phyloP scores from a whole-genome alignment of 2,329 filamentous ascomycete species.

The Talaromyces amestolkiae region DNA sequence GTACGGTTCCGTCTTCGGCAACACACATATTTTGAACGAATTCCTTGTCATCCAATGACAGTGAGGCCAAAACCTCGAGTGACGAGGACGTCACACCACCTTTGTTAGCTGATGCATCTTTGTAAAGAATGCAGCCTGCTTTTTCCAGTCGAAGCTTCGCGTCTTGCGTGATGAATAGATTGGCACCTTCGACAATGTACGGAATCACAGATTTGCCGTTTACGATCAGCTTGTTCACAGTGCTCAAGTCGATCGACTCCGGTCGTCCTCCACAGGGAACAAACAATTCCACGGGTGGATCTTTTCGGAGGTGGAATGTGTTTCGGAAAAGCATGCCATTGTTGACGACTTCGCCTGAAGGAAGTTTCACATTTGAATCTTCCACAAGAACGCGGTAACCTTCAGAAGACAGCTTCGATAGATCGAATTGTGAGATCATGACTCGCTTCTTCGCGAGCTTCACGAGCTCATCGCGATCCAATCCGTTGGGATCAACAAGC shows the following conservation, averaged over 20 bases:
- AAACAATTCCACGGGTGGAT: conserved; percentile 77
- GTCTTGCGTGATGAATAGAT: conserved; percentile 97
- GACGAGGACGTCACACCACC: conserved; percentile 97
- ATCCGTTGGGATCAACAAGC: conserved; percentile 84
- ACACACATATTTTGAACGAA: conserved; percentile 96
- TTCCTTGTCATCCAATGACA: conserved; percentile 86
- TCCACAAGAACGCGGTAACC: conserved; percentile 93
- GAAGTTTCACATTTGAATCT: conserved; percentile 83
- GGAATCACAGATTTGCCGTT: conserved; percentile 84
- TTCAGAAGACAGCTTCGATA: conserved; percentile 76
- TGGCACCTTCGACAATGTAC: conserved; percentile 96
- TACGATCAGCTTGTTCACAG: conserved; percentile 81
- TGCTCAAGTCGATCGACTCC: conserved; percentile 91
- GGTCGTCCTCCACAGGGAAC: conserved; percentile 95
- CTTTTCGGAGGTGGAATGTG: conserved; percentile 86
- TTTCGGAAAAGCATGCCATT: conserved; percentile 97
- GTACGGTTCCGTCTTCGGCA: conserved; percentile 69
- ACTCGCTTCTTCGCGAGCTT: conserved; percentile 79
- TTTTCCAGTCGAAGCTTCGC: conserved; percentile 92
- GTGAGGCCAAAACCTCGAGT: conserved; percentile 87
- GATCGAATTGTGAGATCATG: conserved; percentile 88
- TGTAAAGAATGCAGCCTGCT: conserved; percentile 93
- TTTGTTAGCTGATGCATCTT: conserved; percentile 98
- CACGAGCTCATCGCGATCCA: conserved; percentile 78
- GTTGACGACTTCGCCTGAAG: conserved; percentile 77